Percentiles rank a stretch among this genome's conserved stretches.
These are phyloP conservation scores for Rhizophora apiculata DNA, from an alignment of 345 rosid genomes.

Conservation along the genomic window DNA sequence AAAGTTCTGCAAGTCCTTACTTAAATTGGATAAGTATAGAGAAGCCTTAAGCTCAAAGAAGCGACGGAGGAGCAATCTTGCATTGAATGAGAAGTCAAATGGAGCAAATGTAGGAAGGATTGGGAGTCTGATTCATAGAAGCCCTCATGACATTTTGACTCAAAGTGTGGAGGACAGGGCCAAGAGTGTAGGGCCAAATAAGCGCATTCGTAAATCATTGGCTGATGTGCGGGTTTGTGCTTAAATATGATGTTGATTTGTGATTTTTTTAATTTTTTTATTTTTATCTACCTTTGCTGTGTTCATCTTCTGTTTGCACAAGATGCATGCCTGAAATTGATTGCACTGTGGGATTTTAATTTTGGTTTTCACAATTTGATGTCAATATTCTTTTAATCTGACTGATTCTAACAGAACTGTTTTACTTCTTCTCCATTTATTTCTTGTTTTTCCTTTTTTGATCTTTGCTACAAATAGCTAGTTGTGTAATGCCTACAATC, in stretches of 20 bases:
- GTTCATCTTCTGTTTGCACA: neutral
- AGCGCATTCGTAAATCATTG: slow-evolving; percentile 65
- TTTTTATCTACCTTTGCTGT: neutral
- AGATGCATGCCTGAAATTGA: too few relatives aligned
- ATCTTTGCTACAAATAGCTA: too few relatives aligned
- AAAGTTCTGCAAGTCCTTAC: slow-evolving; percentile 56
- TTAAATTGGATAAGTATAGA: slow-evolving; percentile 63
- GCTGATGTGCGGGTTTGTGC: slow-evolving; percentile 79
- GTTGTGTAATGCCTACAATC: neutral
- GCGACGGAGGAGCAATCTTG: slow-evolving; percentile 61
- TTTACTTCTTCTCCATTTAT: too few relatives aligned
- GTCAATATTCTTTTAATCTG: too few relatives aligned
- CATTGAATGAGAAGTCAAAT: slow-evolving; percentile 54
- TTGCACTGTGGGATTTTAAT: too few relatives aligned
- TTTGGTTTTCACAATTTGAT: too few relatives aligned
- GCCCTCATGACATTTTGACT: slow-evolving; percentile 45
- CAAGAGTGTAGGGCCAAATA: slow-evolving; percentile 67
- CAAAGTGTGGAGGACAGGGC: slow-evolving; percentile 73
- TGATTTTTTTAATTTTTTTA: slow-evolving; percentile 9
- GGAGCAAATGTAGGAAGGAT: slow-evolving; percentile 52
- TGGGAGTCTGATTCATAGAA: slow-evolving; percentile 67
- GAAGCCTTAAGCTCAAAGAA: slow-evolving; percentile 74
- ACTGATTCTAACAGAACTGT: too few relatives aligned
- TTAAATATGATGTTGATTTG: slow-evolving; percentile 20
- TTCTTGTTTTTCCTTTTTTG: too few relatives aligned